A percentile compares a stretch with the other conserved stretches of the same genome.
Conservation (phyloP, 768 basidiomycete genomes). For the Hypholoma sublateritium region DNA sequence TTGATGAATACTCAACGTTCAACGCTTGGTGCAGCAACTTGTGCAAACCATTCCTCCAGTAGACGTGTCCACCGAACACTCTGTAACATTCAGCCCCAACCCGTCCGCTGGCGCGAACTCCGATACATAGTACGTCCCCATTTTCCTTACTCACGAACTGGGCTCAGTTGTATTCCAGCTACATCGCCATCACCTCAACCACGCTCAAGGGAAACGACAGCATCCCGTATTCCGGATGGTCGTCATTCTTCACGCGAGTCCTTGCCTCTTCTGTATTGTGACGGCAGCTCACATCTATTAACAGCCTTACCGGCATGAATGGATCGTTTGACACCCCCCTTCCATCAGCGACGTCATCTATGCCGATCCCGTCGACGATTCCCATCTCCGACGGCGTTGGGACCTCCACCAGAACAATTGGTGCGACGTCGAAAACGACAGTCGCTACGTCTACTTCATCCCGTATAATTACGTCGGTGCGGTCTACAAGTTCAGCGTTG, state of each 20-base stretch:
- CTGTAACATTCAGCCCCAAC: slow-evolving; percentile 61
- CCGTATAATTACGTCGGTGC: slow-evolving; percentile 28
- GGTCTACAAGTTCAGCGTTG: slow-evolving; percentile 11
- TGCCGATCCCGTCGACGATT: slow-evolving; percentile 37
- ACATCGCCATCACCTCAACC: slow-evolving; percentile 55
- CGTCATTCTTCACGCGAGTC: slow-evolving; percentile 47
- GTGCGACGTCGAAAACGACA: slow-evolving; percentile 23
- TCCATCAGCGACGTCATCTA: slow-evolving; percentile 45
- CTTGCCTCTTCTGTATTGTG: neutral
- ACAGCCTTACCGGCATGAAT: slow-evolving; percentile 56
- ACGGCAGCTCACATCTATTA: neutral
- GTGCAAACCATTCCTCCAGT: slow-evolving; percentile 57
- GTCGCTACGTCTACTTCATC: slow-evolving; percentile 42
- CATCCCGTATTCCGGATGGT: slow-evolving; percentile 40
- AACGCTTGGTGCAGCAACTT: slow-evolving; percentile 40
- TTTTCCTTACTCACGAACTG: neutral
- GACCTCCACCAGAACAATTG: slow-evolving; percentile 3
- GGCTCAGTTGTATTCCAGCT: slow-evolving; percentile 38
- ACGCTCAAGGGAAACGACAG: slow-evolving; percentile 26
- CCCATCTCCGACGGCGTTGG: slow-evolving; percentile 20
- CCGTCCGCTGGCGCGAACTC: slow-evolving; percentile 56
- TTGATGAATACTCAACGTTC: neutral
- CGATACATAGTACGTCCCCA: slow-evolving; percentile 50
- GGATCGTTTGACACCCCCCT: slow-evolving; percentile 55
- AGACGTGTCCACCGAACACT: slow-evolving; percentile 46